Conservation (phyloP, 345 rosid species). For the Aquilaria sinensis region DNA sequence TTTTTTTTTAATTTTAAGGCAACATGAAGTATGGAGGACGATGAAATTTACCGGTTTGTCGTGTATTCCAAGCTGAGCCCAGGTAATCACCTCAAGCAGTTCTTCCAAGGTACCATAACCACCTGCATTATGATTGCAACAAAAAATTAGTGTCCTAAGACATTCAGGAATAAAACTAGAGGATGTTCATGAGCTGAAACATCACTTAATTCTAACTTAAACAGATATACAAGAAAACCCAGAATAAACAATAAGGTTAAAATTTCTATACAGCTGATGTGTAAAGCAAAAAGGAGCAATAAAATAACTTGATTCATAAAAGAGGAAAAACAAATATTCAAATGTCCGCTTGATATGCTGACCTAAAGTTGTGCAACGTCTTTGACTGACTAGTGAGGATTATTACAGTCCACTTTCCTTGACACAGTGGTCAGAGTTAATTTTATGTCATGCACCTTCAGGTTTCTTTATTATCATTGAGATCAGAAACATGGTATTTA, state of each 20-base stretch:
- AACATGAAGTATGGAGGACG: not conserved
- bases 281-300: no score
- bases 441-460: slow-evolving; percentile 8
- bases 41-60: slow-evolving; percentile 69
- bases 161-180: no score
- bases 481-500: slow-evolving; percentile 19
- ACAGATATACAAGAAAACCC: no score
- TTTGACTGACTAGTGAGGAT: slow-evolving; percentile 5
- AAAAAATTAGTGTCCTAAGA: no score
- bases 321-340: slow-evolving; percentile 1
- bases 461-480: slow-evolving; percentile 1
- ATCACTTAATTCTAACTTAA: no score
- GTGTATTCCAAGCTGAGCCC: slow-evolving; percentile 99
- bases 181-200: no score
- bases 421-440: slow-evolving; percentile 1
- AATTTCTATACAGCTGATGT: not conserved
- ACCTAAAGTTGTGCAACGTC: slow-evolving; percentile 5
- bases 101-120: slow-evolving; percentile 99
- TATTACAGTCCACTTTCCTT: slow-evolving; percentile 8
- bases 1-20: not conserved
- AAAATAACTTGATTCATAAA: slow-evolving; percentile 6
- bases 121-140: slow-evolving; percentile 32
- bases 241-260: not conserved
- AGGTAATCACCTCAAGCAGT: slow-evolving; percentile 92
- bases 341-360: slow-evolving; percentile 6